These are phyloP conservation scores for Rubia balearica DNA, from an alignment of 305 asterid species.

Conservation along the genomic window DNA sequence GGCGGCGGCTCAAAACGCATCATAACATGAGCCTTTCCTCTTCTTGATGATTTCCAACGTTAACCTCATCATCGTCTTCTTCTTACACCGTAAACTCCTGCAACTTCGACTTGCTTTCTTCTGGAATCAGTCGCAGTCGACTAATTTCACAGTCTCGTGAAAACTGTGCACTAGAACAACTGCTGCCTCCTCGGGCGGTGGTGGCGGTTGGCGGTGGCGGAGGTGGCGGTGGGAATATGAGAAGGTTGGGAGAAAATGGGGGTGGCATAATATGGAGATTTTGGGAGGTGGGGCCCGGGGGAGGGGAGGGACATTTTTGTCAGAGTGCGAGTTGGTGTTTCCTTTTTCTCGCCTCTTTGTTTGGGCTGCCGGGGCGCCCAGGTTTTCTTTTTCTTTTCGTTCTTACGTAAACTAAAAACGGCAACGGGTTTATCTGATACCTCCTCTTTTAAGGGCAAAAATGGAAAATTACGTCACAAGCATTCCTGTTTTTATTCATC, in stretches of 20 bases:
- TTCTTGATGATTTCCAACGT: not conserved
- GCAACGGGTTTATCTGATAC: not conserved
- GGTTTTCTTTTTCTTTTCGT: not conserved
- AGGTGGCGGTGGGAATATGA: not conserved
- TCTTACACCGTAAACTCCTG: not conserved
- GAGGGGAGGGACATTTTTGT: slow-evolving; percentile 12
- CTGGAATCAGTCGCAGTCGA: not conserved
- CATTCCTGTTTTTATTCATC: too few relatives aligned
- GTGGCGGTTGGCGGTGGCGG: not conserved
- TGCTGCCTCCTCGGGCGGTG: not conserved
- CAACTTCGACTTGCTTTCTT: not conserved
- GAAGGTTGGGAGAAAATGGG: not conserved
- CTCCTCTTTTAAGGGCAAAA: not conserved
- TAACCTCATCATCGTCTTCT: not conserved
- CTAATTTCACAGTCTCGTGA: not conserved
- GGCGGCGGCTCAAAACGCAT: slow-evolving; percentile 1
- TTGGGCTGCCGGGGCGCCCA: slow-evolving; percentile 17
- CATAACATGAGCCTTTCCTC: not conserved
- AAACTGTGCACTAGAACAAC: too few relatives aligned
- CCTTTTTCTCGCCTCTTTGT: slow-evolving; percentile 7
- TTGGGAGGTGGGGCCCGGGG: not conserved
- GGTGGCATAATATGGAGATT: not conserved
- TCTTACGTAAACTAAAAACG: not conserved
- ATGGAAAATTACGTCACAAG: not conserved
- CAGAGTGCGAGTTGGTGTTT: slow-evolving; percentile 5